phyloP scores from a whole-genome alignment of 2,329 filamentous ascomycete genomes.

The Cladobotryum protrusum region DNA sequence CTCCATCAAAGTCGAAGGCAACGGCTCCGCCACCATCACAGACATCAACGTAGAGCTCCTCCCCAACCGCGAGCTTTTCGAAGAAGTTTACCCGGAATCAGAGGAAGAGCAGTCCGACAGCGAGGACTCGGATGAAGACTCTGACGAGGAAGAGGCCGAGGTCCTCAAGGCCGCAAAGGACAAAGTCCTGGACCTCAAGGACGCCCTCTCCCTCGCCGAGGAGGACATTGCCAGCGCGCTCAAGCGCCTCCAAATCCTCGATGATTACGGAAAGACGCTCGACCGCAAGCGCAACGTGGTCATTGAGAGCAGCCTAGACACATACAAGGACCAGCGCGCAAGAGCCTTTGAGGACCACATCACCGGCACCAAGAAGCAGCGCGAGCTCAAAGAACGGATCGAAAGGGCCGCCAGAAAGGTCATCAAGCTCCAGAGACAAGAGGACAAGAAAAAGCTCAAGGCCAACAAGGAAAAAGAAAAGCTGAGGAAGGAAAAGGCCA shows the following conservation, averaged over 20 bases:
- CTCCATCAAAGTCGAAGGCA: slow-evolving; percentile 56
- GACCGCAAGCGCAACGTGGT: slow-evolving; percentile 27
- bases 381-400: slow-evolving; percentile 29
- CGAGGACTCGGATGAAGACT: slow-evolving; percentile 19
- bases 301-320: slow-evolving; percentile 32
- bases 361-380: slow-evolving; percentile 23
- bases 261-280: slow-evolving; percentile 33
- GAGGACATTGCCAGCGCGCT: slow-evolving; percentile 20
- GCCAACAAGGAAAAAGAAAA: slow-evolving; percentile 26
- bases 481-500: slow-evolving; percentile 28
- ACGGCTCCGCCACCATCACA: slow-evolving; percentile 48
- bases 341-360: slow-evolving; percentile 37
- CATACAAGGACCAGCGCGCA: slow-evolving; percentile 37
- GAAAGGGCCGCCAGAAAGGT: slow-evolving; percentile 27
- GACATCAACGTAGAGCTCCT: slow-evolving; percentile 56
- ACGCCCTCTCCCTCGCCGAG: slow-evolving; percentile 15
- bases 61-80: slow-evolving; percentile 45
- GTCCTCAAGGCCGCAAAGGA: slow-evolving; percentile 20
- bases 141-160: slow-evolving; percentile 16
- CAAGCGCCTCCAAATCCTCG: slow-evolving; percentile 35
- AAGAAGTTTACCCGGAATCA: slow-evolving; percentile 41
- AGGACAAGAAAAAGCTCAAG: slow-evolving; percentile 25
- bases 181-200: slow-evolving; percentile 23
- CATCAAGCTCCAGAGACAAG: slow-evolving; percentile 20
- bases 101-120: slow-evolving; percentile 18